phyloP scores from a whole-genome alignment of 768 basidiomycete species.

The Suillus subluteus region DNA sequence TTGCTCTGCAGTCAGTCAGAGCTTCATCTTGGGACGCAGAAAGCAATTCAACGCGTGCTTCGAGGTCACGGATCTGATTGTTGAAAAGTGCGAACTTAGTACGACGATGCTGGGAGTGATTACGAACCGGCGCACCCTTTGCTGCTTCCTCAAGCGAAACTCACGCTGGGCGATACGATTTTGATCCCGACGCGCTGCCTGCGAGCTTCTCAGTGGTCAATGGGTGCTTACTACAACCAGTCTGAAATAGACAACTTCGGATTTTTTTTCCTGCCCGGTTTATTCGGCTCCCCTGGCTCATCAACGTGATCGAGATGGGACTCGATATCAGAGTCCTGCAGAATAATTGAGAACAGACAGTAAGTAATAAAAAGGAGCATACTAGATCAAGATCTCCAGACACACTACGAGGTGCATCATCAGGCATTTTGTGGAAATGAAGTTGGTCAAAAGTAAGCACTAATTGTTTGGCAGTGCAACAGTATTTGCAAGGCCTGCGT shows the following conservation, averaged over 20 bases:
- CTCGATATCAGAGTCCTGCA: constrained; percentile 70
- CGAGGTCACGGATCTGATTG: constrained; percentile 87
- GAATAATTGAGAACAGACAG: constrained; percentile 1
- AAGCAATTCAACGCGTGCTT: constrained; percentile 92
- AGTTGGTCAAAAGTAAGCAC: constrained; percentile 33
- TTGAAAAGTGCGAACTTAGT: constrained; percentile 14
- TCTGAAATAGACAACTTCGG: constrained; percentile 62
- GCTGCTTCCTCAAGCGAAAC: constrained; percentile 90
- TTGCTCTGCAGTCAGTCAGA: constrained; percentile 77
- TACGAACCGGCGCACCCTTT: constrained; percentile 53
- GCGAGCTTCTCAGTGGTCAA: constrained; percentile 56
- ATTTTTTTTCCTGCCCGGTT: constrained; percentile 83
- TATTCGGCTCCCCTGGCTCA: constrained; percentile 29
- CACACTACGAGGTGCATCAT: constrained; percentile 58
- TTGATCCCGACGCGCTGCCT: constrained; percentile 86
- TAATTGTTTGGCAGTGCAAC: background rate
- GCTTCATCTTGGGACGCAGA: constrained; percentile 93
- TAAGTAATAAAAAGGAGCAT: constrained; percentile 18
- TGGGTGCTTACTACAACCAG: constrained; percentile 14
- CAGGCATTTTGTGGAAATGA: constrained; percentile 51
- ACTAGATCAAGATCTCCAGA: constrained; percentile 64
- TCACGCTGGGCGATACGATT: constrained; percentile 94
- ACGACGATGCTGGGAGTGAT: background rate
- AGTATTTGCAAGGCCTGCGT: constrained; percentile 5
- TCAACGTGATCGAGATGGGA: constrained; percentile 41